Percentiles rank a stretch among this genome's conserved stretches.
Evolutionary conservation across 2,329 filamentous ascomycete species (phyloP).

Genomic region (Pseudogymnoascus sp.): DNA sequence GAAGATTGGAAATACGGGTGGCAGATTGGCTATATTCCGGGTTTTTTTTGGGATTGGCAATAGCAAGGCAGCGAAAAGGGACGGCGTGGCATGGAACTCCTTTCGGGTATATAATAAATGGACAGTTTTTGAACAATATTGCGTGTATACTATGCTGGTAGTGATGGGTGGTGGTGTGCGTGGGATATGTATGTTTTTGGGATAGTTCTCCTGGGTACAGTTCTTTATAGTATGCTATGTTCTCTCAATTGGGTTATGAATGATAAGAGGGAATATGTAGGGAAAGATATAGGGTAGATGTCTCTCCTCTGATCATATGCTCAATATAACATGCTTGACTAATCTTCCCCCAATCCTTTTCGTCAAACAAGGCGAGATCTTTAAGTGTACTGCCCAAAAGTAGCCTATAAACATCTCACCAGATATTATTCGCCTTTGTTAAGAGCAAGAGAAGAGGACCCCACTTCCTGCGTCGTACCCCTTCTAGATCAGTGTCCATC

Average conservation of each 20-base stretch:
- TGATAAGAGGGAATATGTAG: too few relatives aligned
- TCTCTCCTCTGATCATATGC: background rate
- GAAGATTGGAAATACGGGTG: background rate
- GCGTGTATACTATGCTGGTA: too few relatives aligned
- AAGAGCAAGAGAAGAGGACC: background rate
- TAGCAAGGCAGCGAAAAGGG: background rate
- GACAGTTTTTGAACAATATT: background rate
- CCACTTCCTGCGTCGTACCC: background rate
- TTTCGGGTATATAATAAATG: slow-evolving; percentile 7
- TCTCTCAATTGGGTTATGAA: background rate
- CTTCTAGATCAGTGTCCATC: background rate
- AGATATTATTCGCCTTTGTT: background rate
- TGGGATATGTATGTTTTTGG: too few relatives aligned
- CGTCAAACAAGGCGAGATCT: too few relatives aligned
- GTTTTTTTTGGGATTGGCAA: background rate
- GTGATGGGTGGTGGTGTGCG: too few relatives aligned
- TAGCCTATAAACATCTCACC: background rate
- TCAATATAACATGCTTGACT: too few relatives aligned
- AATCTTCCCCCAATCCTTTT: too few relatives aligned
- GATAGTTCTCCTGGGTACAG: background rate
- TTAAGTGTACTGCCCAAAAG: too few relatives aligned
- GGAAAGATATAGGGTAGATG: background rate
- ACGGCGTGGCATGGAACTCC: background rate
- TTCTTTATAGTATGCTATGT: background rate
- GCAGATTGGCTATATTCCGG: background rate